phyloP scores from a whole-genome alignment of 2,329 filamentous ascomycete genomes.

The Juglanconis oblonga region DNA sequence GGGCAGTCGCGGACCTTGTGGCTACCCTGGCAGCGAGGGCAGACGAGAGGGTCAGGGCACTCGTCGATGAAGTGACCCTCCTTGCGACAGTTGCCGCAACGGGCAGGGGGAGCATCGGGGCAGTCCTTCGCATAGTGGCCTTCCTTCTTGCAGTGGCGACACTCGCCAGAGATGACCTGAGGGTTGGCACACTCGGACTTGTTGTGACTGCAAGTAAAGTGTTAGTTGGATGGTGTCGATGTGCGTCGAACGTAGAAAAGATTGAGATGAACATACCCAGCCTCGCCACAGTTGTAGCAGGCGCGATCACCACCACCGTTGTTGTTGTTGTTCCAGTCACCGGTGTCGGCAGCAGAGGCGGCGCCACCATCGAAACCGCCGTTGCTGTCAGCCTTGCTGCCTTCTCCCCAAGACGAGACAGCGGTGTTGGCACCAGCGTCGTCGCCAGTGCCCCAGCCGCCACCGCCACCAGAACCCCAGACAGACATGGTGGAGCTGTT shows the following conservation, averaged over 20 bases:
- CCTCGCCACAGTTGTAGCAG: constrained; percentile 60
- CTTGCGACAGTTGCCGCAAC: constrained; percentile 42
- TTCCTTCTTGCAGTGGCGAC: constrained; percentile 42
- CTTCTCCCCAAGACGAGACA: not conserved
- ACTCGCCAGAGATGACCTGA: constrained; percentile 33
- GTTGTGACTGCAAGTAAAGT: constrained; percentile 46
- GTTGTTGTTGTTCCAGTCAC: constrained; percentile 3
- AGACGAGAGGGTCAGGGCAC: constrained; percentile 50
- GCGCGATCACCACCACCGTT: constrained; percentile 35
- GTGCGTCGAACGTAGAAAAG: not conserved
- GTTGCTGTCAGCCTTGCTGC: not conserved
- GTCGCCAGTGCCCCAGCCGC: not conserved
- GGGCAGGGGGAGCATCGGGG: constrained; percentile 32
- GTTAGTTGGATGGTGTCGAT: constrained; percentile 9
- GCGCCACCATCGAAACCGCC: not conserved
- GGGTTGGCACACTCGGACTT: constrained; percentile 61
- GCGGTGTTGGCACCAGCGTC: not conserved
- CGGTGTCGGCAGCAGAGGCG: not conserved
- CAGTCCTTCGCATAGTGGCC: constrained; percentile 55
- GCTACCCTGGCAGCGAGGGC: constrained; percentile 43
- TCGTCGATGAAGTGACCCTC: constrained; percentile 55
- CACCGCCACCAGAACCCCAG: not conserved
- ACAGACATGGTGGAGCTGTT: constrained; percentile 5
- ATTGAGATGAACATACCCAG: constrained; percentile 43
- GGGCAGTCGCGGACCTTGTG: constrained; percentile 55